A percentile compares a stretch with the other conserved stretches of the same genome.
These are phyloP conservation scores for Phytophthora multivora DNA, from an alignment of 352 stramenopile species.

Conservation along the genomic window DNA sequence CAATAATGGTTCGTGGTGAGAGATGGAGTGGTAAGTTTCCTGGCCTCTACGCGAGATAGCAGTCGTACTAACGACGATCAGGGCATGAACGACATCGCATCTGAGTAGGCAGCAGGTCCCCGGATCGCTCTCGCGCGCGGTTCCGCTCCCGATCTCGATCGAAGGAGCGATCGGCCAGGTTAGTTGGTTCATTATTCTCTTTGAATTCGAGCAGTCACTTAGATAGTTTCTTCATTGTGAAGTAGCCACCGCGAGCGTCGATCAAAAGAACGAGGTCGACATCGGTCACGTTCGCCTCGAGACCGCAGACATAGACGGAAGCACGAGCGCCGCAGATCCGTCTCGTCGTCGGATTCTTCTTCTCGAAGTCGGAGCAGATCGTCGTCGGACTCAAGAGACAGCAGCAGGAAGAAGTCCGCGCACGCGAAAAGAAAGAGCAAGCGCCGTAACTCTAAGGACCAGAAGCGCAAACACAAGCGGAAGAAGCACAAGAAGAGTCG, in stretches of 20 bases:
- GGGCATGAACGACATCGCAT: slow-evolving; percentile 23
- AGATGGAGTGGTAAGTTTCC: slow-evolving; percentile 28
- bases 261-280: slow-evolving; percentile 18
- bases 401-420: slow-evolving; percentile 27
- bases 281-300: slow-evolving; percentile 20
- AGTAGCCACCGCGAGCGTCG: slow-evolving; percentile 1
- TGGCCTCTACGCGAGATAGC: background rate
- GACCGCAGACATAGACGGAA: slow-evolving; percentile 22
- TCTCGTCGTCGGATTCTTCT: slow-evolving; percentile 25
- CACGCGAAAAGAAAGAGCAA: slow-evolving; percentile 46
- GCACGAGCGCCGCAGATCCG: slow-evolving; percentile 23
- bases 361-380: slow-evolving; percentile 34
- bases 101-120: slow-evolving; percentile 33
- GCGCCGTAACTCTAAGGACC: slow-evolving; percentile 34
- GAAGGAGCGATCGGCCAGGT: slow-evolving; percentile 22
- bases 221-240: background rate
- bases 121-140: slow-evolving; percentile 11
- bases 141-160: slow-evolving; percentile 35
- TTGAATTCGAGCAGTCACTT: background rate
- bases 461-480: slow-evolving; percentile 41
- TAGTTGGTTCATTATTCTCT: background rate
- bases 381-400: slow-evolving; percentile 27
- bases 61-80: slow-evolving; percentile 29
- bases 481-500: slow-evolving; percentile 45
- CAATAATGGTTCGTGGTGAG: slow-evolving; percentile 13